Evolutionary conservation across 352 stramenopile species (phyloP), one percentile per base, ranked within the genome.

Genomic region (Phytophthora cajani): DNA sequence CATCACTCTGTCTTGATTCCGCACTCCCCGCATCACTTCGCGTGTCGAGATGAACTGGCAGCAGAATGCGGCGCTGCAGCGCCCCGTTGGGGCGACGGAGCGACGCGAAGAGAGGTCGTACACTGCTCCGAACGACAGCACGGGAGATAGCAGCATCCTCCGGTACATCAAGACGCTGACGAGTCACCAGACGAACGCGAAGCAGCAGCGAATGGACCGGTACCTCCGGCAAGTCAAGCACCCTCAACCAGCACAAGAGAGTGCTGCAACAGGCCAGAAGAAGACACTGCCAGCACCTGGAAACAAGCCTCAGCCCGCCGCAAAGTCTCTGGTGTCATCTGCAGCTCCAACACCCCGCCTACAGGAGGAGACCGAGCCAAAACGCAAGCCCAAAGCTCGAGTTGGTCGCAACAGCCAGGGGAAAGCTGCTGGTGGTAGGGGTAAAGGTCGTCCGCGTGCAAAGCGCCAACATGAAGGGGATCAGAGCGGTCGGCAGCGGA

Each of bases 131-230:
- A 49, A 58, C 49, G 57, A 42, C 30, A 51, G 7, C 8, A 27
- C 49, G 17, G 46, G 30, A 56, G 69, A 84, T 47, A 86, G 78
- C 58, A 80, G 58, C 14, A 79, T 88, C 21, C 62, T 88, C 51
- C 59, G 58, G 23, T 77, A 75, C 56, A 88, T 88, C 38, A 88
- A 87, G 57, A 81, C 65, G 36, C 61, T 88, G n/a, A 76, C 82
- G 44, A 70, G 27, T 2, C 80, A 84, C 56, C 80, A 87, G 14
- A 74, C 67, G 38, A 78, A 73, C 8, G 80, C 78, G 1, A 85
- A 80, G 46, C 80, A 87, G 25, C 80, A 85, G 50, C 77, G 74
- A 1, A 79, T 87, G 61, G 61, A 81, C 47, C 51, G 46, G 50
- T 87, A 74, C 51, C 58, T 87, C 7, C 60, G 73, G 25, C 62